Conservation (phyloP, 306 rosid species). For the Crataegus laevigata region DNA sequence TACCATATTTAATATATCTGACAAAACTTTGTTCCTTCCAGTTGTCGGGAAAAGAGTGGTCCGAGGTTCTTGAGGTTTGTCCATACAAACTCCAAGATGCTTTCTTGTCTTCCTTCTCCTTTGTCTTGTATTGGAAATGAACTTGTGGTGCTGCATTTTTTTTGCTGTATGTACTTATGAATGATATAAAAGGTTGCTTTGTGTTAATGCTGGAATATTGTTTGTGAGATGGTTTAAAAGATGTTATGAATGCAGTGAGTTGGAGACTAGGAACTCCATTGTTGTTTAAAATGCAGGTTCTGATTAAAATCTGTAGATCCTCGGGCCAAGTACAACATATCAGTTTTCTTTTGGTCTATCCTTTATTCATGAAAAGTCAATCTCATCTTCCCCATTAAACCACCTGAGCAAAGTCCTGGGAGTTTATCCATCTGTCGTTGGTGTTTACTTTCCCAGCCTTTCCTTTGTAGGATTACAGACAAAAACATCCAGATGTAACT, state of each 20-base stretch:
- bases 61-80: conserved; percentile 79
- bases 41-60: conserved; percentile 86
- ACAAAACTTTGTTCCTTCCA: conserved; percentile 31
- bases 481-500: conserved; percentile 69
- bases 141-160: conserved; percentile 11
- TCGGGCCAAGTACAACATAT: not conserved
- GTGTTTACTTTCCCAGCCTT: not conserved
- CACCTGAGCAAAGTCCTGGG: not conserved
- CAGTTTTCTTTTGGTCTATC: not conserved
- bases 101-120: not conserved
- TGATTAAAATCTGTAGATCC: not conserved
- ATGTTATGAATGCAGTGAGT: not conserved
- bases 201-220: not conserved
- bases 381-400: not conserved
- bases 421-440: not conserved
- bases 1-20: not conserved
- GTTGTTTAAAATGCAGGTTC: not conserved
- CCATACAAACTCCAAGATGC: not conserved
- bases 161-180: not conserved
- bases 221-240: too few species aligned
- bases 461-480: conserved; percentile 65
- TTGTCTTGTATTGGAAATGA: not conserved
- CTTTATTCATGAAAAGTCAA: not conserved
- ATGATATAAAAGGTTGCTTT: not conserved
- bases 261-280: not conserved